Evolutionary conservation across 1,284 basidiomycete species (phyloP), one percentile per base, ranked within the genome.

Genomic region (Moesziomyces sp.): DNA sequence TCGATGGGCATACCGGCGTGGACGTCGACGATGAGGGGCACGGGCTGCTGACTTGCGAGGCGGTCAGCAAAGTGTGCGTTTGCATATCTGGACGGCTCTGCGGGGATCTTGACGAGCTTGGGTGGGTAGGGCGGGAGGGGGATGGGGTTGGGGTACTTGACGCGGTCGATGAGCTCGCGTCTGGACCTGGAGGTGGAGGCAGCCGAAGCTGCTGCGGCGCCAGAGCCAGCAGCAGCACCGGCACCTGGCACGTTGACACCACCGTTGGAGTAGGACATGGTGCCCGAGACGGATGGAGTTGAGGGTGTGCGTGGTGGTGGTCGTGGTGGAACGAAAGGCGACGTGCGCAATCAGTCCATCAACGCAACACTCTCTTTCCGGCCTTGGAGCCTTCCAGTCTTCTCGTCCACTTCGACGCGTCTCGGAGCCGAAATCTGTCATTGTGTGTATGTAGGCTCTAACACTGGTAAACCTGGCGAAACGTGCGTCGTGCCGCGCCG

Each of bases 111-210:
- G 50, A 81, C 60, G 35, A 83, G 77, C 58, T 82, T 83, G 35
- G 82, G 80, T 14, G 82, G 74, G 57, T 81, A 83, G 43, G 81
- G 82, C 14, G 82, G 76, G n/a, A 79, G 73, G 4, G 82, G 82
- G n/a, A 84, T 75, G 16, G 82, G 82, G 56, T 84, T 84, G 18
- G 81, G 80, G 45, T 83, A 84, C 38, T 79, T 71, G 53, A 81
- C 70, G 49, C 82, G 69, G 57, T 83, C 82, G 72, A 84, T 82
- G 55, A 81, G 74, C 52, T 84, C 82, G 21, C 80, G 77, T 46
- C 51, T 75, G 49, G 70, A 73, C 18, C 67, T 54, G 18, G 62
- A 66, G 55, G 42, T 56, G n/a, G 63, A 62, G 21, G 48, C 52
- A 6, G 61, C 53, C 0, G 71, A 58, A 50, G 56, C 35, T 8